Base-by-base conservation (phyloP, 129 eudicot species). In the Pseudognaphalium luteoalbum region DNA sequence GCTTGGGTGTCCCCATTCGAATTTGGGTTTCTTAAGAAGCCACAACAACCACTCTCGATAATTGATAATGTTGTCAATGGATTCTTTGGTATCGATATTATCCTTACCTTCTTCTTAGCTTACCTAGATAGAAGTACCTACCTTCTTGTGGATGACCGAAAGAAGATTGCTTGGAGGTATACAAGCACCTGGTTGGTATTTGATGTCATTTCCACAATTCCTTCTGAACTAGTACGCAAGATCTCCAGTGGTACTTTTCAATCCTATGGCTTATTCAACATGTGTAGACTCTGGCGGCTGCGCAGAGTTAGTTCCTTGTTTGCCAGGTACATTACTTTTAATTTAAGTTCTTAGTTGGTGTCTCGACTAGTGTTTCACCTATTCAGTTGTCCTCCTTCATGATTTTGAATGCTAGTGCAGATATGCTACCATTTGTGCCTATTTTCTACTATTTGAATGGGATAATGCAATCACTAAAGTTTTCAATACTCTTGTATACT, bases 281-380 rank as follows among this genome's bases (percentile, higher is more conserved):
- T 93, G 98, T 91, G 85, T 75, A 91, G 98, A 74, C 96, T 94
- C 20, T 94, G 99, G 99, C 93, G 99, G 68, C 85, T 94, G 39
- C 87, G 96, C 35, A 88, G 98, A 87, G 98, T 88, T 72, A 89
- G 96, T 66, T 81, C 91, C 69, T 80, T 88, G 30, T 93, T 93
- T 82, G 79, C 97, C 58, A 79, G 96, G 98, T 93, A 81, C 65
- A 25, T 15, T 28, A 30, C 5, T 75, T 72, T 59, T 34, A 22
- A 62, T 16, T 28, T 20, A 20, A 3, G 34, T 16, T 70, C 68
- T 44, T 68, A 9, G 19, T 20, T 16, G 61, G 42, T 16, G 68
- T 25, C 19, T 63, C 21, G 21, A 30, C 21, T 4, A 7, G 20
- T 63, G 35, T 28, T 60, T 60, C 15, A 42, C 51, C 10, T 42